Percentiles rank a stretch among this genome's conserved stretches.
Conservation (phyloP, 140 eudicot genomes). For the Erigeron philadelphicus region DNA sequence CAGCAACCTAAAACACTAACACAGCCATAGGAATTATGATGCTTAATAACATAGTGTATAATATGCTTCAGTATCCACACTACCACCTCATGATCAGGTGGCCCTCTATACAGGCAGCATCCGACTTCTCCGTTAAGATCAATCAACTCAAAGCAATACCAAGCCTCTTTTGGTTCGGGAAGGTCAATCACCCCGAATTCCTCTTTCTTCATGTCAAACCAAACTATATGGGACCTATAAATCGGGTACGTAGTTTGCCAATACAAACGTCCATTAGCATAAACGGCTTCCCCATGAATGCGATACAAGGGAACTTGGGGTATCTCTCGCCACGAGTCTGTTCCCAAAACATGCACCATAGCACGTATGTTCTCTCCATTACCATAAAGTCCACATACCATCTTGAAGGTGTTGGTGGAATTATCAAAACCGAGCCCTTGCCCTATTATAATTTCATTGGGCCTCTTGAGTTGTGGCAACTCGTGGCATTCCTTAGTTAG, state of each 20-base stretch:
- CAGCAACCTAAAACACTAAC: background rate
- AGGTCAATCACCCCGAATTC: slow-evolving; percentile 1
- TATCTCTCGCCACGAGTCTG: background rate
- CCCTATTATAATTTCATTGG: background rate
- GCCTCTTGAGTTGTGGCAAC: background rate
- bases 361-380: no score
- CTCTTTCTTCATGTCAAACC: background rate
- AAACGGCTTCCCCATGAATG: background rate
- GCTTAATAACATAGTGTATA: background rate
- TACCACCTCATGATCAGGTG: background rate
- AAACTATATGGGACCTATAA: background rate
- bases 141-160: background rate
- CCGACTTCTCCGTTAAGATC: background rate
- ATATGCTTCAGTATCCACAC: background rate
- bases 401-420: background rate
- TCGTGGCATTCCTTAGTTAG: no score
- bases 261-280: slow-evolving; percentile 9
- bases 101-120: no score
- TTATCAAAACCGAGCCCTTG: background rate
- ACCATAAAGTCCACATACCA: background rate
- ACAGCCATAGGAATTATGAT: background rate
- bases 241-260: background rate
- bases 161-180: background rate
- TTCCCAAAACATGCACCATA: background rate
- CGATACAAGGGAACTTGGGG: background rate